A percentile compares a stretch with the other conserved stretches of the same genome.
phyloP scores from a whole-genome alignment of 768 basidiomycete genomes.

The Dacryopinax spathularia region DNA sequence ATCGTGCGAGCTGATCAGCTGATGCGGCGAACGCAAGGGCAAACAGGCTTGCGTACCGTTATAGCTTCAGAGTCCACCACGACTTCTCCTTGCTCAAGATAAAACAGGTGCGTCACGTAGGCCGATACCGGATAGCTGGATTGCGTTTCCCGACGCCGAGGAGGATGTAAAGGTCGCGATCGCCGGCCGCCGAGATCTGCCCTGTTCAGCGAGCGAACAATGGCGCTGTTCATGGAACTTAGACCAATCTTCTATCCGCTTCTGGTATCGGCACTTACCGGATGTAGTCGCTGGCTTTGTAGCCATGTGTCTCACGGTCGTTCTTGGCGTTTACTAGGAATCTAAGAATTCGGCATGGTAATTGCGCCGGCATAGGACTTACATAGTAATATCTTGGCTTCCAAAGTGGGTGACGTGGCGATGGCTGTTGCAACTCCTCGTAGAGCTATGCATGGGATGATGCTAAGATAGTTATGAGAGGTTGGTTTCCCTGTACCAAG shows the following conservation, averaged over 20 bases:
- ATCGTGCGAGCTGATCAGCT: not conserved
- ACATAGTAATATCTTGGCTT: conserved; percentile 77
- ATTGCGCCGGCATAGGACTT: conserved; percentile 21
- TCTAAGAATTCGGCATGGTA: not conserved
- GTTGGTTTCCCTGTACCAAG: not conserved
- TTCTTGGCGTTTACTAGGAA: conserved; percentile 67
- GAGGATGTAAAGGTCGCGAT: conserved; percentile 31
- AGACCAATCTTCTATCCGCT: not conserved
- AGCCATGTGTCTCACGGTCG: conserved; percentile 80
- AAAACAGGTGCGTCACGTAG: conserved; percentile 74
- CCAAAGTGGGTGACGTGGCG: conserved; percentile 53
- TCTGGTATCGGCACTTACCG: conserved; percentile 29
- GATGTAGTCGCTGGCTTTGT: conserved; percentile 74
- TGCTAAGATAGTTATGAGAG: conserved; percentile 31
- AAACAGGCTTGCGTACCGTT: conserved; percentile 31
- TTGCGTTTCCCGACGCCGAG: conserved; percentile 37
- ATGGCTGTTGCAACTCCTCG: conserved; percentile 66
- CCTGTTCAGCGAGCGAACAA: conserved; percentile 51
- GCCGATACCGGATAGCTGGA: conserved; percentile 55
- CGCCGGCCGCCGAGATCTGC: conserved; percentile 19
- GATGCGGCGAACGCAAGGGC: not conserved
- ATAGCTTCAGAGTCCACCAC: conserved; percentile 46
- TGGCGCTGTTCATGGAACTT: conserved; percentile 33
- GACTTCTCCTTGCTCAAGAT: conserved; percentile 50
- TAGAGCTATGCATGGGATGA: conserved; percentile 83